Conservation (phyloP, 2,329 filamentous ascomycete species). For the Fusarium miscanthi region DNA sequence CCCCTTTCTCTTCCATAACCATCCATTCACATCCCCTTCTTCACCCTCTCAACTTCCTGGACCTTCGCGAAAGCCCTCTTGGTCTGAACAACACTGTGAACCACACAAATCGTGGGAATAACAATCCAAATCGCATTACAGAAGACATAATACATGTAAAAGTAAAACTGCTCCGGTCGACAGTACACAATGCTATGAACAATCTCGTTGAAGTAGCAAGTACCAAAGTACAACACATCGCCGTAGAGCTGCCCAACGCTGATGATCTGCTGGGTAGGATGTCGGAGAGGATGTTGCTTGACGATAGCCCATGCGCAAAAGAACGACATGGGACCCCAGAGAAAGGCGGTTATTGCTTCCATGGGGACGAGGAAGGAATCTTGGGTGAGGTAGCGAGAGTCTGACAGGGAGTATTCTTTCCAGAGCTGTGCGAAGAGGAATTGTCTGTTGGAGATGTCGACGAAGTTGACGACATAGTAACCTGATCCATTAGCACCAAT, state of each 20-base stretch:
- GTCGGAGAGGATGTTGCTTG: conserved; percentile 57
- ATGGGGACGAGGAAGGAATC: conserved; percentile 67
- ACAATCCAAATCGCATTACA: conserved; percentile 66
- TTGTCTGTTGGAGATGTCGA: conserved; percentile 52
- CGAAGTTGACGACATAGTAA: conserved; percentile 60
- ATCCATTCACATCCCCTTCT: conserved; percentile 39
- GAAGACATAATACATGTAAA: conserved; percentile 63
- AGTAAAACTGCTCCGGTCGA: conserved; percentile 63
- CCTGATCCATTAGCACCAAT: conserved; percentile 46
- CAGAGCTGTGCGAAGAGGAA: conserved; percentile 65
- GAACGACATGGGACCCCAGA: conserved; percentile 66
- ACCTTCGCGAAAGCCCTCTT: conserved; percentile 45
- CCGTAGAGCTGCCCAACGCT: conserved; percentile 64
- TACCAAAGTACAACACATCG: conserved; percentile 63
- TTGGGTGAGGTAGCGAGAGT: conserved; percentile 65
- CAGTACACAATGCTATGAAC: conserved; percentile 57
- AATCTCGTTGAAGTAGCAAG: conserved; percentile 56
- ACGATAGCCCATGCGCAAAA: conserved; percentile 58
- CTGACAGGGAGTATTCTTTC: conserved; percentile 69
- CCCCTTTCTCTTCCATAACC: too few species aligned
- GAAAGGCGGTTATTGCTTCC: conserved; percentile 64
- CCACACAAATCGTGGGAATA: conserved; percentile 54
- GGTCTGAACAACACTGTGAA: conserved; percentile 44
- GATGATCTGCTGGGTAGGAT: conserved; percentile 61
- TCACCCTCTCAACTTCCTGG: conserved; percentile 40